Evolutionary conservation across 2,329 filamentous ascomycete genomes (phyloP).

Genomic region (Aspergillus glaucus): DNA sequence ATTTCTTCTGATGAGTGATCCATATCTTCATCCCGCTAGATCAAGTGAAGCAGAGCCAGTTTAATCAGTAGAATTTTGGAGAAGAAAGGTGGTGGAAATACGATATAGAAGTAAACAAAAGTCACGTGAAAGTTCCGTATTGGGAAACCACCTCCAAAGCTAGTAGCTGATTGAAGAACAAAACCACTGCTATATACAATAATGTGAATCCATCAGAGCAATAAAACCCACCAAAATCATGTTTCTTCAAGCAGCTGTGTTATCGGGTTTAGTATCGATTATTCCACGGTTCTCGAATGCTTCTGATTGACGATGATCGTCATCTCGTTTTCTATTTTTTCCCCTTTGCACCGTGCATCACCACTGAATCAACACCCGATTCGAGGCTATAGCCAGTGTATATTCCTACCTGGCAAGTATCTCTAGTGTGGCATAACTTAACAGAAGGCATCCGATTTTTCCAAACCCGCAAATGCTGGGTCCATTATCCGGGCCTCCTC

Average conservation of each 20-base stretch:
- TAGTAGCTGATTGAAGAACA: neutral
- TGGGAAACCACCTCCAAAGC: neutral
- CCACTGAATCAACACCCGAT: neutral
- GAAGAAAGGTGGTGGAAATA: no score
- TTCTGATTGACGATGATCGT: neutral
- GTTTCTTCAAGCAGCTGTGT: neutral
- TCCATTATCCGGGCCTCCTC: constrained; percentile 13
- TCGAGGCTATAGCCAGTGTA: neutral
- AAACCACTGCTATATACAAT: neutral
- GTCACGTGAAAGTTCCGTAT: neutral
- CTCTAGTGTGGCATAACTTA: neutral
- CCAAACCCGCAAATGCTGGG: constrained; percentile 1
- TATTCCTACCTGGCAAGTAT: neutral
- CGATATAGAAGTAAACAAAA: no score
- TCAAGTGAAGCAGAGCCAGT: no score
- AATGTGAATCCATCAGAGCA: neutral
- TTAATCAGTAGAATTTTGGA: no score
- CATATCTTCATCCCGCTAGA: no score
- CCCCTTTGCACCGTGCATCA: neutral
- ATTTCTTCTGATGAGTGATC: no score
- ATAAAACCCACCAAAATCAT: neutral
- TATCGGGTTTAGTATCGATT: neutral
- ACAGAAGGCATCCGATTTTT: neutral
- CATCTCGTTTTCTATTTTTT: constrained; percentile 2
- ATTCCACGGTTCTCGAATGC: neutral